Base-by-base conservation (phyloP, 78 protist genomes). In the Isochrysis galbana region DNA sequence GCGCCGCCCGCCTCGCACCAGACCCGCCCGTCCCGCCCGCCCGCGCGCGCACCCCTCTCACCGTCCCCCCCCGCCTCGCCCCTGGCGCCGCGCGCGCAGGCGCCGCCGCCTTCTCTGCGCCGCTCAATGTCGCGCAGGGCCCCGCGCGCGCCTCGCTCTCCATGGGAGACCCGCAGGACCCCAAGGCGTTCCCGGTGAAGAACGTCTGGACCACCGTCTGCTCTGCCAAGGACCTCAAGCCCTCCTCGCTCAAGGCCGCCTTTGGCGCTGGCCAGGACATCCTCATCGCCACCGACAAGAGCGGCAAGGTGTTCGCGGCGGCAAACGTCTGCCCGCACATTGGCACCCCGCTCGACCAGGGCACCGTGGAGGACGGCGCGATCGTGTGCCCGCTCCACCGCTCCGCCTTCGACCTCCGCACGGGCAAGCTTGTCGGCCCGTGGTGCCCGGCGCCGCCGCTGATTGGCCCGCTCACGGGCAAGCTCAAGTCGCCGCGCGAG, bases 401-500 rank as follows among this genome's bases (percentile, higher is more conserved):
- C 86, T 34, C 86, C 32, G 46, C 86, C 11, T 77, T 36, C n/a
- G 86, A 77, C 47, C 86, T 77, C 17, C 11, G 32, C 29, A 77
- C 86, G 34, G 86, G 86, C 46, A 77, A 77, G 86, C 86, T 39
- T 2, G 14, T 39, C 46, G 86, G 86, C 46, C 25, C 46, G n/a
- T 77, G 86, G 86, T 77, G 86, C 86, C 86, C 86, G 29, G 44
- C 86, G 46, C 86, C 86, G 46, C 86, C 86, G n/a, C 44, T 77
- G 36, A 77, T 77, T 32, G 86, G 86, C 86, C 86, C 86, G 23
- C 45, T 77, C 46, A 77, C 46, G 2, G 45, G 45, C 86, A 39
- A 38, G 86, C 86, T 77, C 34, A 39, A 36, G 86, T 38, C 46
- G 86, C 86, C 86, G 45, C 25, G 46, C 29, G 26, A 5, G 42